phyloP scores from a whole-genome alignment of 1,139 yeast genomes.

The Candida tropicalis region DNA sequence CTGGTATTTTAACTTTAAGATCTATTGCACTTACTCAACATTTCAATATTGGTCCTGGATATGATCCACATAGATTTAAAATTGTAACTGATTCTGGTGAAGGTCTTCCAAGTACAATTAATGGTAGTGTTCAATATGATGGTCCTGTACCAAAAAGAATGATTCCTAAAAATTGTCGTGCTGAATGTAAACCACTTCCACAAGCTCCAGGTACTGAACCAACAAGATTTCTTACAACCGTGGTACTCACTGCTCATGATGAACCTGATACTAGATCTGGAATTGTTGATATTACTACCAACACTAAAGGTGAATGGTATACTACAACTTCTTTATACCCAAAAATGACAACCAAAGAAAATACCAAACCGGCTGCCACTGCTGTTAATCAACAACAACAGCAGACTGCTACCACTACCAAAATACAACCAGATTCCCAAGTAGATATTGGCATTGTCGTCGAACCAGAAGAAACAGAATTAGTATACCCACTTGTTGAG shows the following conservation, averaged over 20 bases:
- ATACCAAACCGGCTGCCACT: too few species aligned
- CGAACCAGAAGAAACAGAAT: too few species aligned
- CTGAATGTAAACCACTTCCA: conserved; percentile 18
- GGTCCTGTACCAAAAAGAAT: conserved; percentile 23
- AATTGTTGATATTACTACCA: conserved; percentile 1
- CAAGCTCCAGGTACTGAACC: conserved; percentile 15
- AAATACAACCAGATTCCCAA: too few species aligned
- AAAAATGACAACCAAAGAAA: background rate
- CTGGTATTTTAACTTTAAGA: conserved; percentile 26
- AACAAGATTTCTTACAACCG: background rate
- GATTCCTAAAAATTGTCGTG: conserved; percentile 16
- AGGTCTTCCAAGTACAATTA: conserved; percentile 14
- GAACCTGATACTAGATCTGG: background rate
- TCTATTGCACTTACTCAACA: conserved; percentile 14
- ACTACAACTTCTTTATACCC: conserved; percentile 12
- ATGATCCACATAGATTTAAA: conserved; percentile 17
- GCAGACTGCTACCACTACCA: too few species aligned
- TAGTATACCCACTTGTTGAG: too few species aligned
- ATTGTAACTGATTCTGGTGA: conserved; percentile 20
- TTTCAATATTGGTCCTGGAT: conserved; percentile 29
- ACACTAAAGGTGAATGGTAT: conserved; percentile 5
- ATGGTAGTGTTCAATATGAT: conserved; percentile 18
- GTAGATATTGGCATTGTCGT: too few species aligned
- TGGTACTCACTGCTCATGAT: background rate
- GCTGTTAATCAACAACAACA: too few species aligned